A percentile compares a stretch with the other conserved stretches of the same genome.
Conservation (phyloP, 139 green algal genomes). For the Coelastrella sp. region DNA sequence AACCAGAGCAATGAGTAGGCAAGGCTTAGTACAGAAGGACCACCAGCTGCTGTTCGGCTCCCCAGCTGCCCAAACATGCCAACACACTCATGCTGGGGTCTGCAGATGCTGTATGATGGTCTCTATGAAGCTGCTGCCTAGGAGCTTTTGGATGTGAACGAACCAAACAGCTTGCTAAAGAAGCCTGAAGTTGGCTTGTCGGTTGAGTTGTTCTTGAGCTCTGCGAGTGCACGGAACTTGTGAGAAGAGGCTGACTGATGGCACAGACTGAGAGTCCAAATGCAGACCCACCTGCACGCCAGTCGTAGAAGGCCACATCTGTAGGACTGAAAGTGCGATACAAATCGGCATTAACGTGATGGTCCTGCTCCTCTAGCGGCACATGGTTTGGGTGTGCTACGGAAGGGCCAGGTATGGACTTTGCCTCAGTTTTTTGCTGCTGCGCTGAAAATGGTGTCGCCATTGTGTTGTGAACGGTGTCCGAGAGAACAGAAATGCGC, state of each 20-base stretch:
- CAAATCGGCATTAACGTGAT: constrained; percentile 30
- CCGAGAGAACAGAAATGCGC: background rate
- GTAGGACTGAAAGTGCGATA: constrained; percentile 33
- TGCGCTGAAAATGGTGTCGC: background rate
- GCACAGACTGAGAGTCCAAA: background rate
- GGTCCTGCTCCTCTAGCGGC: constrained; percentile 3
- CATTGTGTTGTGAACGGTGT: background rate
- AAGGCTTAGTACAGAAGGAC: no score
- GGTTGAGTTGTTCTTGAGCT: background rate
- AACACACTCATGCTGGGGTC: background rate
- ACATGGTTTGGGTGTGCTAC: background rate
- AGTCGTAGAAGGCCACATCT: constrained; percentile 30
- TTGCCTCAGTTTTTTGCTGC: background rate
- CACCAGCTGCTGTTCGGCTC: no score
- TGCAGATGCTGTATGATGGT: background rate
- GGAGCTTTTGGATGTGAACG: background rate
- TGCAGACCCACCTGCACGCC: background rate
- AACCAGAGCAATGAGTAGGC: no score
- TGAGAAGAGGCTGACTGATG: background rate
- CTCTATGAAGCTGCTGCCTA: background rate
- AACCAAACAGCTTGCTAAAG: constrained; percentile 31
- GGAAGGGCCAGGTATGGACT: background rate
- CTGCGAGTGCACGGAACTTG: background rate
- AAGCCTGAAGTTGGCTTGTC: background rate
- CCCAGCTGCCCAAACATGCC: background rate